These are phyloP conservation scores for Ettlia oleoabundans DNA, from an alignment of 139 green algal species.

Conservation along the genomic window DNA sequence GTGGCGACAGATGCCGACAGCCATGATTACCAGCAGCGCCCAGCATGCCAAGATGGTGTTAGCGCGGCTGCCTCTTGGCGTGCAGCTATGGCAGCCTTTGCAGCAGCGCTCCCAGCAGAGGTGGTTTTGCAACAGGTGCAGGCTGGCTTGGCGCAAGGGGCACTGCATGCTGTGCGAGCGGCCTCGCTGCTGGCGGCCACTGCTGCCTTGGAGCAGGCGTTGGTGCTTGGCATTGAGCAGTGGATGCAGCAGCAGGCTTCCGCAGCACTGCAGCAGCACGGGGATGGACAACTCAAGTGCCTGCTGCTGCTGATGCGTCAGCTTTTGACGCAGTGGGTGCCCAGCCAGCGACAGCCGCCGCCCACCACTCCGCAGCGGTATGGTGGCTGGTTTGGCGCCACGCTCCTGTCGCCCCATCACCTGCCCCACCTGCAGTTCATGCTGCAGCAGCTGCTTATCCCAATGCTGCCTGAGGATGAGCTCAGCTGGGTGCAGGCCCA, in stretches of 20 bases:
- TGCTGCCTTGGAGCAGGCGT: background rate
- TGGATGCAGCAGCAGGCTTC: constrained; percentile 7
- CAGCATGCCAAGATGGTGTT: no score
- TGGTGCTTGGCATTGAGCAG: background rate
- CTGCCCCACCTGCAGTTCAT: constrained; percentile 15
- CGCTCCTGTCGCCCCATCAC: background rate
- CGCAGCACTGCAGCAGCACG: background rate
- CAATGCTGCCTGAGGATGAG: constrained; percentile 14
- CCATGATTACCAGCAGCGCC: background rate
- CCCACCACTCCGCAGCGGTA: constrained; percentile 1
- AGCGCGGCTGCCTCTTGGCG: no score
- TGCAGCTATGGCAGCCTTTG: constrained; percentile 27
- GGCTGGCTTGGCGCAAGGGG: background rate
- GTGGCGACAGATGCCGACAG: background rate
- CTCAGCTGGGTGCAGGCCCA: constrained; percentile 8
- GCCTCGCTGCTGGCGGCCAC: constrained; percentile 1
- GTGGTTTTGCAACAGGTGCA: background rate
- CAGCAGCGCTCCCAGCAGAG: background rate
- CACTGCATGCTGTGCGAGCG: background rate
- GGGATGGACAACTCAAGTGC: background rate
- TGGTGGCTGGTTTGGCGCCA: background rate
- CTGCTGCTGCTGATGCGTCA: constrained; percentile 28
- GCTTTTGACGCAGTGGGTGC: background rate
- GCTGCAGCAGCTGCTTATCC: constrained; percentile 23
- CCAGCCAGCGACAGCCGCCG: background rate